Conservation (phyloP, 306 rosid genomes). For the Abrus precatorius region DNA sequence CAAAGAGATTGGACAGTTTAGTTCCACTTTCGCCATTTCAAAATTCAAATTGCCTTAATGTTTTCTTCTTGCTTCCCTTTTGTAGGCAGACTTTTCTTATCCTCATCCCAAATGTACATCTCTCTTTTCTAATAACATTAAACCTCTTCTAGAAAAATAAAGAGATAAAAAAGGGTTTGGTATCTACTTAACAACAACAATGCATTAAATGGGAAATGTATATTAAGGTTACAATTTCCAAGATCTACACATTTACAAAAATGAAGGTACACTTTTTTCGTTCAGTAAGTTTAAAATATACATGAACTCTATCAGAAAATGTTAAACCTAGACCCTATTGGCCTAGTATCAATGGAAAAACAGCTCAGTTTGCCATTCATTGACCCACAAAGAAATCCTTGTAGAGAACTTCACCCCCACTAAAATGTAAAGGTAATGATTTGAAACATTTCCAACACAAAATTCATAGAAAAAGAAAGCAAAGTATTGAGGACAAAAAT, state of each 20-base stretch:
- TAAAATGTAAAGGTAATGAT: constrained; percentile 19
- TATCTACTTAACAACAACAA: neutral
- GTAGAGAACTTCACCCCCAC: neutral
- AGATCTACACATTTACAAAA: constrained; percentile 24
- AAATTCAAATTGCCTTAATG: neutral
- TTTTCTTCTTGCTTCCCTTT: neutral
- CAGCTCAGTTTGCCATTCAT: constrained; percentile 24
- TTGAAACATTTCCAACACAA: constrained; percentile 41
- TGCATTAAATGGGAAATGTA: constrained; percentile 5
- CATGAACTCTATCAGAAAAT: constrained; percentile 13
- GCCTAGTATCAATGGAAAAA: constrained; percentile 28
- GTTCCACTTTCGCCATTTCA: constrained; percentile 10
- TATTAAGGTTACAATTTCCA: neutral
- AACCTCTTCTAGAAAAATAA: constrained; percentile 1
- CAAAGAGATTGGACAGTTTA: constrained; percentile 25
- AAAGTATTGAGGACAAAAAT: neutral
- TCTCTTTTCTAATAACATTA: constrained; percentile 11
- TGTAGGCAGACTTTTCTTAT: neutral
- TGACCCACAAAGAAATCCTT: constrained; percentile 11
- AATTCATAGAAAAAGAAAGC: constrained; percentile 32
- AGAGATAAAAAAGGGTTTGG: neutral
- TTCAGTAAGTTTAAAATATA: neutral
- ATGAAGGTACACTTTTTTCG: neutral
- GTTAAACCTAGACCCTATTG: constrained; percentile 12
- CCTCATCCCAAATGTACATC: constrained; percentile 24